Conservation (phyloP, 192 early-diverging fungal genomes). For the Pilobolus umbonatus region DNA sequence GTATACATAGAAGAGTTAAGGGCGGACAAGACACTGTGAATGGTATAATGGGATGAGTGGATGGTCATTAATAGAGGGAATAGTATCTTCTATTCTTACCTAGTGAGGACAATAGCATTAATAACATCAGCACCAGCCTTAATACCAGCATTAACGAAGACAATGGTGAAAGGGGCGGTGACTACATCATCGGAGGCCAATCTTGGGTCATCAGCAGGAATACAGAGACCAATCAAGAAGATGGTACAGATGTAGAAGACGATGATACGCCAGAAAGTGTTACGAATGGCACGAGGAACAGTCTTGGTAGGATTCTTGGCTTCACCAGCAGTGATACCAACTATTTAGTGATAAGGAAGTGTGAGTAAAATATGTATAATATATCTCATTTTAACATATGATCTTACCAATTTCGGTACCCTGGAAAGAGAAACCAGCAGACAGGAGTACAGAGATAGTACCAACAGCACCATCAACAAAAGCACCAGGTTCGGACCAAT, state of each 20-base stretch:
- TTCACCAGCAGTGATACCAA: constrained; percentile 90
- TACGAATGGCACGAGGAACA: constrained; percentile 67
- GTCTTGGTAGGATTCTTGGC: constrained; percentile 76
- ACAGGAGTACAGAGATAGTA: constrained; percentile 60
- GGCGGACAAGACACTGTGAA: constrained; percentile 53
- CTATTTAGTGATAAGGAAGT: constrained; percentile 14
- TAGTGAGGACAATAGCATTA: constrained; percentile 62
- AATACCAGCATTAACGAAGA: constrained; percentile 57
- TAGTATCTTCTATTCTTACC: constrained; percentile 16
- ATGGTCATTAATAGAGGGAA: background rate
- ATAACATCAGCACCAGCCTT: constrained; percentile 56
- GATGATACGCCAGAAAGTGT: constrained; percentile 81
- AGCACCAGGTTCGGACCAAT: constrained; percentile 59
- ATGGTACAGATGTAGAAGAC: constrained; percentile 82
- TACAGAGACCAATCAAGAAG: constrained; percentile 73
- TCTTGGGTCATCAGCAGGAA: constrained; percentile 55
- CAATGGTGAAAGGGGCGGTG: constrained; percentile 63
- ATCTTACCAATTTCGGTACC: constrained; percentile 74
- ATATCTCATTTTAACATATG: background rate
- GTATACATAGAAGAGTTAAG: constrained; percentile 80
- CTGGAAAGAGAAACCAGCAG: constrained; percentile 79
- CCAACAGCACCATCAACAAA: constrained; percentile 56
- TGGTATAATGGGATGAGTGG: background rate
- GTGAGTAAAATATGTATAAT: background rate
- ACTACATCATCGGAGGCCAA: constrained; percentile 43